Evolutionary conservation across 805 yeast genomes (phyloP).

Genomic region (Teunomyces cretensis): DNA sequence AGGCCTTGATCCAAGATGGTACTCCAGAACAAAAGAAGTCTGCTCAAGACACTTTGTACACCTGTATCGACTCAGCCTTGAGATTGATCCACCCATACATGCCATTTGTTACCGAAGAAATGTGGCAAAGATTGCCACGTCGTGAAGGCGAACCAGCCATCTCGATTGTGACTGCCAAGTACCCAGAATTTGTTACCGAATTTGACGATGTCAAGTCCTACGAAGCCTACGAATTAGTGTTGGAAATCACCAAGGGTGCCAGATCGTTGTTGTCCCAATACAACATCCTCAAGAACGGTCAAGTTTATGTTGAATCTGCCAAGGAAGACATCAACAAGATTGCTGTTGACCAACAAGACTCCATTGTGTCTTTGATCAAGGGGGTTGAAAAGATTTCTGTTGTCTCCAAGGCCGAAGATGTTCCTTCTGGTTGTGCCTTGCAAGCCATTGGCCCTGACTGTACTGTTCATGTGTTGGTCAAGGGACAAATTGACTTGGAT

Average conservation of each 20-base stretch:
- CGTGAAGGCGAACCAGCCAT: slow-evolving; percentile 67
- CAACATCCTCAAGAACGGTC: slow-evolving; percentile 83
- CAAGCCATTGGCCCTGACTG: slow-evolving; percentile 77
- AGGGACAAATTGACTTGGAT: slow-evolving; percentile 92
- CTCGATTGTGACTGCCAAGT: slow-evolving; percentile 76
- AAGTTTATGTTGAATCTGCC: slow-evolving; percentile 75
- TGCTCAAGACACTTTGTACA: slow-evolving; percentile 92
- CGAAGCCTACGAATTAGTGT: slow-evolving; percentile 75
- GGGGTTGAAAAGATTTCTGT: slow-evolving; percentile 77
- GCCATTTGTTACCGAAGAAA: slow-evolving; percentile 96
- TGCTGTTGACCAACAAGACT: slow-evolving; percentile 69
- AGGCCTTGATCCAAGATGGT: slow-evolving; percentile 89
- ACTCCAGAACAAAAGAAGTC: slow-evolving; percentile 78
- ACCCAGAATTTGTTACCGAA: slow-evolving; percentile 64
- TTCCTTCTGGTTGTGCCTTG: slow-evolving; percentile 90
- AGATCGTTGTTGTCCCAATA: slow-evolving; percentile 92
- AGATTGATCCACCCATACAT: slow-evolving; percentile 94
- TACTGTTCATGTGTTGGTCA: slow-evolving; percentile 86
- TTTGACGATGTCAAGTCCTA: slow-evolving; percentile 67
- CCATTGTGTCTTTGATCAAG: slow-evolving; percentile 89
- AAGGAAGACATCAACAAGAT: slow-evolving; percentile 48
- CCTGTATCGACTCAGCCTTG: slow-evolving; percentile 88
- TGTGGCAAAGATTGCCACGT: slow-evolving; percentile 98
- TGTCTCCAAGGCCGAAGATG: slow-evolving; percentile 50
- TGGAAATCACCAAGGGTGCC: slow-evolving; percentile 85